Evolutionary conservation across 768 basidiomycete species (phyloP), one percentile per base, ranked within the genome.

Genomic region (Ramaria rubella): DNA sequence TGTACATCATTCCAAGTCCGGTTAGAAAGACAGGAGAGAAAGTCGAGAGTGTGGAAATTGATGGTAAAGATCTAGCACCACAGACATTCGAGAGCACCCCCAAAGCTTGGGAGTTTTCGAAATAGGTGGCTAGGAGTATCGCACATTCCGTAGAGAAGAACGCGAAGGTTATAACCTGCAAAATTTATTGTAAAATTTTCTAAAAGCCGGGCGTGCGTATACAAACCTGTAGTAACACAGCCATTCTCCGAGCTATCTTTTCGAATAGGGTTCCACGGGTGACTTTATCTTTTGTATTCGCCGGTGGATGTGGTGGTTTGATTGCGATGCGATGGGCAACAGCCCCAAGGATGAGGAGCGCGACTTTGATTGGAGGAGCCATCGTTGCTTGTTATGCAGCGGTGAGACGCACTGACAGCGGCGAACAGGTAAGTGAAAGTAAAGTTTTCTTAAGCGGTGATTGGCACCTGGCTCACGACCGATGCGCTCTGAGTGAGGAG

Each of bases 11-110:
- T n/a, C n/a, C n/a, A n/a, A n/a, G n/a, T n/a, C n/a, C n/a, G n/a
- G n/a, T n/a, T n/a, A n/a, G n/a, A n/a, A 62, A 61, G 55, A 65
- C 64, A 1, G 64, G 61, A 5, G 64, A 60, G 4, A 26, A 44
- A 6, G 60, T 65, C 21, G 60, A 65, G 24, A 67, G 64, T 51
- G 63, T 67, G 64, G 63, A 65, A 45, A 60, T 65, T 56, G 59
- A 65, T 23, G 64, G 66, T 15, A 40, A n/a, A 38, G n/a, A 38
- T 38, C 14, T n/a, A 38, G n/a, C 12, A 38, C 2, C 36, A 38
- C 12, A n/a, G 6, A n/a, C n/a, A n/a, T n/a, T 38, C 14, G 14
- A 3, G 36, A 38, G 36, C n/a, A n/a, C 36, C n/a, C n/a, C 14
- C n/a, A n/a, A 38, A 8, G 36, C 36, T n/a, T 12, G 7, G 12